A percentile compares a stretch with the other conserved stretches of the same genome.
phyloP scores from a whole-genome alignment of 371 early-diverging fungal genomes.

The Apophysomyces trapeziformis region DNA sequence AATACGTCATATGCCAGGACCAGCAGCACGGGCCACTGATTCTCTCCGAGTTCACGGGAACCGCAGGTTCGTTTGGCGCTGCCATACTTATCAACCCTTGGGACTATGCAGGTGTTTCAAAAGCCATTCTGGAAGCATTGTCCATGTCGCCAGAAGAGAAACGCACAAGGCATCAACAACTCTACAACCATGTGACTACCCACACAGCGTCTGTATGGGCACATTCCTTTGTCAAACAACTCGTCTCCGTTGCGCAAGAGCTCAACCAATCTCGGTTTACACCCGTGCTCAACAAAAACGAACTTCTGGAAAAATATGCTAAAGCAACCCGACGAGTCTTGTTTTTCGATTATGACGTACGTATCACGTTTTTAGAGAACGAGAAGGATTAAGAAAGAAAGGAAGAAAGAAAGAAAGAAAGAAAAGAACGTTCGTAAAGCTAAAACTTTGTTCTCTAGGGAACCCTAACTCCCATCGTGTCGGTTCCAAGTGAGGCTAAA shows the following conservation, averaged over 20 bases:
- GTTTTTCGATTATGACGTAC: conserved; percentile 87
- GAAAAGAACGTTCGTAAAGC: neutral
- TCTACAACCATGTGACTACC: conserved; percentile 81
- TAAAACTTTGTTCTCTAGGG: neutral
- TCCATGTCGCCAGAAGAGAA: conserved; percentile 83
- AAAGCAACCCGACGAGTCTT: conserved; percentile 67
- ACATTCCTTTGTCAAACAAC: conserved; percentile 71
- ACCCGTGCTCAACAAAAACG: conserved; percentile 59
- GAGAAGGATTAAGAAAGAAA: conserved; percentile 8
- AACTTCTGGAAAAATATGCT: conserved; percentile 49
- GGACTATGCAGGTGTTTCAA: conserved; percentile 92
- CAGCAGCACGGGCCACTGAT: conserved; percentile 92
- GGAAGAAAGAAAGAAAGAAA: neutral
- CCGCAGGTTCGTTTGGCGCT: conserved; percentile 89
- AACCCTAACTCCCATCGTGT: conserved; percentile 60
- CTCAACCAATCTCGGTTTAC: conserved; percentile 63
- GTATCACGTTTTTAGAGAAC: too few species aligned
- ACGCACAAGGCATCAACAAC: conserved; percentile 60
- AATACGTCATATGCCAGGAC: conserved; percentile 97
- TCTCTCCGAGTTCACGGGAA: conserved; percentile 97
- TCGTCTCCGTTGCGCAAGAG: conserved; percentile 37
- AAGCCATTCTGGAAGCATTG: conserved; percentile 88
- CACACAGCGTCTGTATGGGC: conserved; percentile 96
- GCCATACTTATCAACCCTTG: conserved; percentile 97
- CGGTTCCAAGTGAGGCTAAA: conserved; percentile 64